Evolutionary conservation across 1,139 yeast species (phyloP).

Genomic region (Suhomyces guaymorum): DNA sequence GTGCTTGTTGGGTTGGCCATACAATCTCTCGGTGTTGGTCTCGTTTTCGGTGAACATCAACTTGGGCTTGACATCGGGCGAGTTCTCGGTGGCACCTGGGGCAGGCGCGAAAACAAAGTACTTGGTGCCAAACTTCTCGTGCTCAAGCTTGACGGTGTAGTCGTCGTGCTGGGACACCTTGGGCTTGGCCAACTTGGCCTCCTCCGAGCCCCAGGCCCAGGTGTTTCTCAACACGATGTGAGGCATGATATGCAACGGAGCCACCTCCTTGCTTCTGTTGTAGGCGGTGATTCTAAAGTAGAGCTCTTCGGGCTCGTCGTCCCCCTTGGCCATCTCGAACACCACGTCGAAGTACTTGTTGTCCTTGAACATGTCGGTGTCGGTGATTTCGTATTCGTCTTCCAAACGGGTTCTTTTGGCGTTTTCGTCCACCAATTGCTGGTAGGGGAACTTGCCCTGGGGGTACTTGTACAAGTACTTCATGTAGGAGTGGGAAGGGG

Average conservation of each 20-base stretch:
- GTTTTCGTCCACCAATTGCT: slow-evolving; percentile 71
- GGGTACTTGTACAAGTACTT: slow-evolving; percentile 93
- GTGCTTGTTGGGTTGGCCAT: slow-evolving; percentile 57
- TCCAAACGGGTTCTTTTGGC: slow-evolving; percentile 64
- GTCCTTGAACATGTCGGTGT: slow-evolving; percentile 75
- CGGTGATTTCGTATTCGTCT: slow-evolving; percentile 69
- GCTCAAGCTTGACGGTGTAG: slow-evolving; percentile 58
- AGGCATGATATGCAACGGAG: slow-evolving; percentile 86
- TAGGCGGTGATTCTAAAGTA: slow-evolving; percentile 87
- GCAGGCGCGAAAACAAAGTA: slow-evolving; percentile 81
- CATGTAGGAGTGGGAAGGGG: slow-evolving; percentile 93
- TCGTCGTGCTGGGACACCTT: slow-evolving; percentile 46
- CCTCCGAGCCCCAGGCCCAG: slow-evolving; percentile 84
- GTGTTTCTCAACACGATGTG: slow-evolving; percentile 87
- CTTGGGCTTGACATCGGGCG: slow-evolving; percentile 72
- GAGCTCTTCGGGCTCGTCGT: slow-evolving; percentile 77
- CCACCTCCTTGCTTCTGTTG: slow-evolving; percentile 79
- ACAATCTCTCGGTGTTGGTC: slow-evolving; percentile 72
- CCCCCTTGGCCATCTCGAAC: slow-evolving; percentile 89
- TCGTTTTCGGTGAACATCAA: slow-evolving; percentile 87
- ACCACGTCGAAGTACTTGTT: slow-evolving; percentile 87
- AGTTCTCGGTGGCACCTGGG: slow-evolving; percentile 65
- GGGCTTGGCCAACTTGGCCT: slow-evolving; percentile 54
- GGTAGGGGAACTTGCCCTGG: slow-evolving; percentile 79
- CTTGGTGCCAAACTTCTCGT: slow-evolving; percentile 72